Conservation (phyloP, 1,139 yeast genomes). For the Taphrina communis region DNA sequence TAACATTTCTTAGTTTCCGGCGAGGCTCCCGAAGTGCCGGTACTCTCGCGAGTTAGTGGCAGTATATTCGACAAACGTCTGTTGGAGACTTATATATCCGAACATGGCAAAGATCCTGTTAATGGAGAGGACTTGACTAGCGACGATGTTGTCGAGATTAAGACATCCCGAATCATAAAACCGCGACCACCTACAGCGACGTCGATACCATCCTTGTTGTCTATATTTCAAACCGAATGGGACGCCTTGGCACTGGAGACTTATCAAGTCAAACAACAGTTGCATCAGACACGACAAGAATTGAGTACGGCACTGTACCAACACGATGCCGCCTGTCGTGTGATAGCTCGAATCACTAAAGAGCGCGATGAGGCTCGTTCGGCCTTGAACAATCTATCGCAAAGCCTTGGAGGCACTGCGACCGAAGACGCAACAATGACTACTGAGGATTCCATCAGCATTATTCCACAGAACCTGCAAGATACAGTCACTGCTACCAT, state of each 20-base stretch:
- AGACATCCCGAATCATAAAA: constrained; percentile 52
- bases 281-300: constrained; percentile 70
- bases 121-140: constrained; percentile 63
- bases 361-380: constrained; percentile 75
- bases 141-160: constrained; percentile 66
- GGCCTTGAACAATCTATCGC: constrained; percentile 60
- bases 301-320: constrained; percentile 71
- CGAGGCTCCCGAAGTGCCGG: constrained; percentile 38
- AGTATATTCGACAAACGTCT: constrained; percentile 70
- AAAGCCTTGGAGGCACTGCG: neutral
- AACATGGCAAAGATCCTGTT: constrained; percentile 78
- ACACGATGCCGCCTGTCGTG: constrained; percentile 88
- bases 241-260: constrained; percentile 84
- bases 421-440: neutral
- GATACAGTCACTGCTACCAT: constrained; percentile 24
- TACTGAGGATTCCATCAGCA: neutral
- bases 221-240: constrained; percentile 86
- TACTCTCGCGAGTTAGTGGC: constrained; percentile 46
- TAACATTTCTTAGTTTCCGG: constrained; percentile 26
- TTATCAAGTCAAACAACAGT: constrained; percentile 74
- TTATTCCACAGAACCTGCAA: constrained; percentile 11
- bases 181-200: constrained; percentile 62
- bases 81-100: constrained; percentile 65
- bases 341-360: constrained; percentile 72
- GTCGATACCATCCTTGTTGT: constrained; percentile 78